Evolutionary conservation across 495 filamentous ascomycete genomes (phyloP).

Genomic region (Paragyromitra xinjiangensis): DNA sequence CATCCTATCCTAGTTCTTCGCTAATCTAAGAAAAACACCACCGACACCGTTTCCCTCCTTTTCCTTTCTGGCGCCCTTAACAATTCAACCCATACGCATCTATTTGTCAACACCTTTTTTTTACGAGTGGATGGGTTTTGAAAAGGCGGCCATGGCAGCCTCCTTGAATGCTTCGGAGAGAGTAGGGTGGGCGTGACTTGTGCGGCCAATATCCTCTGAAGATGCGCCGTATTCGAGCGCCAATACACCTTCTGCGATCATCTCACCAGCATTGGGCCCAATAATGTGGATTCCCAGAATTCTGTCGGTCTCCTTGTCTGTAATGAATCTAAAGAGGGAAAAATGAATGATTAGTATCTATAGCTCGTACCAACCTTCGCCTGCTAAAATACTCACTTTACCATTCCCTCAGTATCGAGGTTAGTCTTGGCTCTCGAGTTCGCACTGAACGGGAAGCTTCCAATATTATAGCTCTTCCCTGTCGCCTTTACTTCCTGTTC

Average conservation of each 20-base stretch:
- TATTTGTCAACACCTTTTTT: constrained; percentile 33
- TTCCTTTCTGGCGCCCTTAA: constrained; percentile 15
- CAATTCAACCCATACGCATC: constrained; percentile 19
- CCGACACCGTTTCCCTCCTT: constrained; percentile 23
- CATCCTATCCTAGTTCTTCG: constrained; percentile 24
- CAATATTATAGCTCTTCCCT: constrained; percentile 87
- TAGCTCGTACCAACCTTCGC: not conserved
- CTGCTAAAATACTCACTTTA: constrained; percentile 68
- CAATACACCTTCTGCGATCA: constrained; percentile 97
- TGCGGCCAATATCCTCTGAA: constrained; percentile 92
- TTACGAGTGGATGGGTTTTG: constrained; percentile 96
- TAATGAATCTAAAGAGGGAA: constrained; percentile 68
- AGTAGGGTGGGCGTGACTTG: constrained; percentile 94
- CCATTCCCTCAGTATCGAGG: constrained; percentile 92
- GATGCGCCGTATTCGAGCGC: constrained; percentile 96
- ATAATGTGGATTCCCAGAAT: constrained; percentile 96
- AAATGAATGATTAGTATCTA: constrained; percentile 14
- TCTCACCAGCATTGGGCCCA: constrained; percentile 94
- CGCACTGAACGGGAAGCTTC: constrained; percentile 94
- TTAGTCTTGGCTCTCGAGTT: constrained; percentile 99
- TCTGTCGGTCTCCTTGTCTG: constrained; percentile 95
- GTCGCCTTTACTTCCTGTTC: constrained; percentile 93
- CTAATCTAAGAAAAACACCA: constrained; percentile 46
- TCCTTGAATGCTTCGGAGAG: constrained; percentile 98
- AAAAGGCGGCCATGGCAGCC: constrained; percentile 97